Percentiles rank a stretch among this genome's conserved stretches.
These are phyloP conservation scores for Pseudocercospora fijiensis DNA, from an alignment of 2,329 filamentous ascomycete genomes.

Conservation along the genomic window DNA sequence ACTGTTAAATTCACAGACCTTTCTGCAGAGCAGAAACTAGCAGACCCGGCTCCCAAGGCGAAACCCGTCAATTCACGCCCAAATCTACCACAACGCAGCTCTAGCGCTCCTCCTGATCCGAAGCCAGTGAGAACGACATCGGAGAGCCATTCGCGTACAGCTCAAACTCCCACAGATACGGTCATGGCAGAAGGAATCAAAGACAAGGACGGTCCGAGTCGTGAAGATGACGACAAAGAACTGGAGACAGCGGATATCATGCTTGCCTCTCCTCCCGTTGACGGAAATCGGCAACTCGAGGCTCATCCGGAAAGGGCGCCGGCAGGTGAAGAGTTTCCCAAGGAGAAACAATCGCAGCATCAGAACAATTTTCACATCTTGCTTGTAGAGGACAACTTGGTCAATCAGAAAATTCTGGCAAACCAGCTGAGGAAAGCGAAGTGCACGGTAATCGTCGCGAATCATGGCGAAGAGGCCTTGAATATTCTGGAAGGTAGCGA, in stretches of 20 bases:
- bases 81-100: background rate
- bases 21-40: background rate
- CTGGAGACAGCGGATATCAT: background rate
- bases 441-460: conserved; percentile 28
- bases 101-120: background rate
- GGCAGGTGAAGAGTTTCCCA: background rate
- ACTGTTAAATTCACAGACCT: background rate
- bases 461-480: conserved; percentile 30
- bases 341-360: background rate
- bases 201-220: background rate
- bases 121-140: background rate
- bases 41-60: background rate
- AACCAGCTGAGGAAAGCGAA: conserved; percentile 25
- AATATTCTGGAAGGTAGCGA: conserved; percentile 23
- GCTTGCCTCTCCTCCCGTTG: background rate
- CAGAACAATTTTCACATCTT: conserved; percentile 13
- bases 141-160: background rate
- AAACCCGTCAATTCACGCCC: background rate
- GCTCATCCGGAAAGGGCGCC: background rate
- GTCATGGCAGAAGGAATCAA: background rate
- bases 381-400: conserved; percentile 30
- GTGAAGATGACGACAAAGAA: background rate
- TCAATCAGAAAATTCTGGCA: conserved; percentile 31
- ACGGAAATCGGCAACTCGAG: background rate
- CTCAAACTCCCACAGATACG: background rate